Conservation (phyloP, 2,329 filamentous ascomycete genomes). For the Alternaria triticina region DNA sequence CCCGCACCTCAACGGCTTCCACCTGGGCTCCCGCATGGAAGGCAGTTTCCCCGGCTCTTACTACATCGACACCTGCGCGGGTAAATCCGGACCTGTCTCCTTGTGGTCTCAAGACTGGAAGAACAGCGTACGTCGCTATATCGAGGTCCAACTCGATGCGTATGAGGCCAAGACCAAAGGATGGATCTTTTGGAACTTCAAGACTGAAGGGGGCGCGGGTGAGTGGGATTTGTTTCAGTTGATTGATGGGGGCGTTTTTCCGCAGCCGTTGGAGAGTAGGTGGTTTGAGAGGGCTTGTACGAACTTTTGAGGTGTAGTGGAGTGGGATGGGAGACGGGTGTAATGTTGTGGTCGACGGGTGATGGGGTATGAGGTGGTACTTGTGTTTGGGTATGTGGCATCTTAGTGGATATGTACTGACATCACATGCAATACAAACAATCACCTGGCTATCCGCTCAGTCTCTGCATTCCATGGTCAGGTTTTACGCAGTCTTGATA, state of each 20-base stretch:
- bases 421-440: not conserved
- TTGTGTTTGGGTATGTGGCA: not conserved
- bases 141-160: constrained; percentile 62
- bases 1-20: constrained; percentile 52
- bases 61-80: constrained; percentile 61
- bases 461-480: too few species aligned
- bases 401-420: not conserved
- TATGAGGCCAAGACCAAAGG: constrained; percentile 59
- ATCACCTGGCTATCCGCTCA: fast-evolving
- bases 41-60: constrained; percentile 58
- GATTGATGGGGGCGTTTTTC: constrained; percentile 59
- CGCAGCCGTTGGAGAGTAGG: constrained; percentile 41
- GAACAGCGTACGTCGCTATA: constrained; percentile 57
- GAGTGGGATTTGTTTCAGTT: constrained; percentile 62
- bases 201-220: constrained; percentile 57
- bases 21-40: constrained; percentile 65
- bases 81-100: constrained; percentile 57
- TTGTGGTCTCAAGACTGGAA: constrained; percentile 56
- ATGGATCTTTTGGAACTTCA: constrained; percentile 67
- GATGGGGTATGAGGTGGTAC: not conserved
- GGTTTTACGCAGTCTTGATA: too few species aligned
- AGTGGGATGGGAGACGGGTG: not conserved
- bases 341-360: not conserved
- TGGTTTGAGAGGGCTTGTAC: constrained; percentile 39
- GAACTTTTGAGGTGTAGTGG: constrained; percentile 27